Conservation (phyloP, 805 yeast genomes). For the Sugiyamaella chiloensis region DNA sequence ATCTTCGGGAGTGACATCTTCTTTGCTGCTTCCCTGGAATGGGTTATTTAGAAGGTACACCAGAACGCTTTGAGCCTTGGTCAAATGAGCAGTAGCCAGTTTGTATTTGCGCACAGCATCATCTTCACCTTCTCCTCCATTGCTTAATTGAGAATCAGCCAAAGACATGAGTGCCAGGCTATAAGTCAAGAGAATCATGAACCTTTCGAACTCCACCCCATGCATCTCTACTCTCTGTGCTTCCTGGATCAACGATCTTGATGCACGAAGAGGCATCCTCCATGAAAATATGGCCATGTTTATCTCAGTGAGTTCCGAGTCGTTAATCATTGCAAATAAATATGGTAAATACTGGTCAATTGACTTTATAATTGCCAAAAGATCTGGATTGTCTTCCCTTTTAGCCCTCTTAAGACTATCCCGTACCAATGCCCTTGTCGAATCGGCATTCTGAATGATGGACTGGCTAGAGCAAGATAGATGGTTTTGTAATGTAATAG, state of each 20-base stretch:
- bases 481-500: conserved; percentile 23
- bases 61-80: conserved; percentile 26
- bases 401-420: conserved; percentile 32
- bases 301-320: background rate
- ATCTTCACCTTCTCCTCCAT: background rate
- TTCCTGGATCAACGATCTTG: conserved; percentile 16
- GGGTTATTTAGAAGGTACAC: conserved; percentile 24
- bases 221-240: conserved; percentile 16
- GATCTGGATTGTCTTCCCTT: conserved; percentile 24
- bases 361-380: conserved; percentile 26
- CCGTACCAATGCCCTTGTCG: conserved; percentile 29
- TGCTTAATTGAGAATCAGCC: conserved; percentile 5
- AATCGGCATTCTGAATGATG: conserved; percentile 28
- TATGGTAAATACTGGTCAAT: conserved; percentile 30
- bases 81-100: conserved; percentile 29
- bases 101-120: conserved; percentile 22
- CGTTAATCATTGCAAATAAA: conserved; percentile 23
- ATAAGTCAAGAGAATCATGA: conserved; percentile 25
- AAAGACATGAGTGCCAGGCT: conserved; percentile 20
- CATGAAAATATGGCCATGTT: conserved; percentile 24
- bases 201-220: conserved; percentile 24
- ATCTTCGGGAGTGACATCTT: conserved; percentile 1
- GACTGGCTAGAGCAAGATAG: conserved; percentile 23
- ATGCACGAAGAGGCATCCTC: conserved; percentile 26
- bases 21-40: background rate